Conservation (phyloP, 352 stramenopile species). For the Pythium aristosporum region DNA sequence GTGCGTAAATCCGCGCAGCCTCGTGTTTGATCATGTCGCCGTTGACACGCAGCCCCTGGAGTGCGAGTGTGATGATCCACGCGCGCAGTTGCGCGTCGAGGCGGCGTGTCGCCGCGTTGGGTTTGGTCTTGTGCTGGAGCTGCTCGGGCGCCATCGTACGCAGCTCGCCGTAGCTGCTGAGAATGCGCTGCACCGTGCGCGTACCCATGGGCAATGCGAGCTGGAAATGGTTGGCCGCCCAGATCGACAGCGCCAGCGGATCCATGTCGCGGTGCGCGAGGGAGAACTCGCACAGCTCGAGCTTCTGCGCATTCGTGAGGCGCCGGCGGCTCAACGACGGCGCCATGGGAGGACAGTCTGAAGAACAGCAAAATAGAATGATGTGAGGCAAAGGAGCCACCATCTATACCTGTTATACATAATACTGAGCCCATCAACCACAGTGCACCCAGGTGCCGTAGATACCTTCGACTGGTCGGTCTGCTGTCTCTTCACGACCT, state of each 20-base stretch:
- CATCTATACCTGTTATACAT: neutral
- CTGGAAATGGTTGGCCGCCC: slow-evolving; percentile 4
- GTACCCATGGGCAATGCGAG: neutral
- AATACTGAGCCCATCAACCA: neutral
- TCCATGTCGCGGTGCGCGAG: neutral
- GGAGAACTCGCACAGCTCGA: slow-evolving; percentile 12
- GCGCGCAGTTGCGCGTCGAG: neutral
- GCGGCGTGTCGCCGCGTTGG: neutral
- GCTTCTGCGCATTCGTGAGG: slow-evolving; percentile 4
- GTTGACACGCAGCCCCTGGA: slow-evolving; percentile 2
- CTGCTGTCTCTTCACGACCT: neutral
- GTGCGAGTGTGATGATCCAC: neutral
- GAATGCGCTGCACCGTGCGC: neutral
- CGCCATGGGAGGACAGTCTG: neutral
- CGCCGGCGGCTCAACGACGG: neutral
- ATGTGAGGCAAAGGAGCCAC: too few relatives aligned
- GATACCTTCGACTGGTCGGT: neutral
- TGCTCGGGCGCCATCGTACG: neutral
- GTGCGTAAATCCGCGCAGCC: neutral
- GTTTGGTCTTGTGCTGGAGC: slow-evolving; percentile 2
- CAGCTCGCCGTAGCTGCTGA: slow-evolving; percentile 7
- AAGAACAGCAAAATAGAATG: neutral
- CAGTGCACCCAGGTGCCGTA: neutral
- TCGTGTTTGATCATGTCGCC: slow-evolving; percentile 6
- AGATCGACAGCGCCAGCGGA: neutral